phyloP scores from a whole-genome alignment of 1,284 basidiomycete genomes.

The Sporisorium reilianum region DNA sequence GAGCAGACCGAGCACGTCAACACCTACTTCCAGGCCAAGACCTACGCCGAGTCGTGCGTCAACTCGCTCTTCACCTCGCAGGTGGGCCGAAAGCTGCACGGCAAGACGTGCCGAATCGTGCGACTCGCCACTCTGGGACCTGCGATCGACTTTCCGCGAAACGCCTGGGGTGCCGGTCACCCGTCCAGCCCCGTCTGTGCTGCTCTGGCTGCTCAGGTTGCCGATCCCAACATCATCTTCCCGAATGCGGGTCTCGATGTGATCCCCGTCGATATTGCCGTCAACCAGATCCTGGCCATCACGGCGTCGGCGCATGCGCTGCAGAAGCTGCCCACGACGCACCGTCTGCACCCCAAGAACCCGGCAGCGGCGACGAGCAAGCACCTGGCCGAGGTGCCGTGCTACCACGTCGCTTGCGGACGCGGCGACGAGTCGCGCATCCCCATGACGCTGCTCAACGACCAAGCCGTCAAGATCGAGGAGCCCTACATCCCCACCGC shows the following conservation, averaged over 20 bases:
- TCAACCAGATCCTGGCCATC: conserved; percentile 51
- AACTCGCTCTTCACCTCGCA: conserved; percentile 51
- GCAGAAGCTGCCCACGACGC: conserved; percentile 39
- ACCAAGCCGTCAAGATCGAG: conserved; percentile 27
- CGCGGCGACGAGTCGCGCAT: conserved; percentile 32
- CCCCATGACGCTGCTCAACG: conserved; percentile 43
- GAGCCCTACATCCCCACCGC: conserved; percentile 43
- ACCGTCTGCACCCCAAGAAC: conserved; percentile 48
- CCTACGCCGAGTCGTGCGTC: conserved; percentile 47
- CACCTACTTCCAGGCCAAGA: conserved; percentile 56
- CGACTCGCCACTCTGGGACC: conserved; percentile 48
- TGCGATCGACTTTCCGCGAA: conserved; percentile 45
- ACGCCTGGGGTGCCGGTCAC: conserved; percentile 49
- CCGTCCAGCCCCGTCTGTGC: conserved; percentile 52
- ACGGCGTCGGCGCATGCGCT: conserved; percentile 45
- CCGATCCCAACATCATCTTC: conserved; percentile 31
- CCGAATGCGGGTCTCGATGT: conserved; percentile 48
- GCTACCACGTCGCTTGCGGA: conserved; percentile 51
- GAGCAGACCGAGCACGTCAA: conserved; percentile 47
- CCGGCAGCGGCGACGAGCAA: conserved; percentile 31
- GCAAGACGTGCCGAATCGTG: conserved; percentile 49
- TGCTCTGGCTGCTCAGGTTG: conserved; percentile 33
- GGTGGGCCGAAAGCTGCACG: conserved; percentile 43
- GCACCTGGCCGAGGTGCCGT: conserved; percentile 45
- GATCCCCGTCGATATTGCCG: conserved; percentile 46